Evolutionary conservation across 495 filamentous ascomycete genomes (phyloP).

Genomic region (Penicillium chermesinum): DNA sequence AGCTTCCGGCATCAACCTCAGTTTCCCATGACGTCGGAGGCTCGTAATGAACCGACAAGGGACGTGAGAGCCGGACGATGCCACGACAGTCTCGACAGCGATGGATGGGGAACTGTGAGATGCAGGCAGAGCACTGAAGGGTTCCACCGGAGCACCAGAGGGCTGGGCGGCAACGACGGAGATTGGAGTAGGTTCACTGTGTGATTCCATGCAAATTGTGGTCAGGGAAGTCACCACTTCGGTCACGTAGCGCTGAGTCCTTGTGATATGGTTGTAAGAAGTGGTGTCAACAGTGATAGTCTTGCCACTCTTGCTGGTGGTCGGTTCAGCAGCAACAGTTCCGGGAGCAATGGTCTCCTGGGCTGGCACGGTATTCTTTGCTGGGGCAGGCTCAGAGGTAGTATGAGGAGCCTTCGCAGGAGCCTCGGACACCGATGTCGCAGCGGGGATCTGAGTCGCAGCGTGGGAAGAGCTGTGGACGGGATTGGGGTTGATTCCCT

Average conservation of each 20-base stretch:
- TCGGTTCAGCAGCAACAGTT: not conserved
- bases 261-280: not conserved
- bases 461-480: constrained; percentile 3
- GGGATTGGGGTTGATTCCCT: constrained; percentile 5
- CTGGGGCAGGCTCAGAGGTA: not conserved
- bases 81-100: not conserved
- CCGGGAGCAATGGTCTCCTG: not conserved
- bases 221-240: constrained; percentile 14
- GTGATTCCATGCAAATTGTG: constrained; percentile 8
- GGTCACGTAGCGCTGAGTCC: constrained; percentile 10
- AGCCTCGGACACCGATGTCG: constrained; percentile 1
- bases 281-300: constrained; percentile 4
- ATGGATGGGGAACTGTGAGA: not conserved
- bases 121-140: not conserved
- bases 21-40: not conserved
- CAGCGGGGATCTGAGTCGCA: not conserved
- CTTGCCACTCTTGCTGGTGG: not conserved
- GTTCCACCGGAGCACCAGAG: not conserved
- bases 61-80: not conserved
- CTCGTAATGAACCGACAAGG: not conserved
- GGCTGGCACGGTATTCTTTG: not conserved
- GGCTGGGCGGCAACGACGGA: not conserved
- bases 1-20: not conserved
- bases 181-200: not conserved
- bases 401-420: not conserved